Evolutionary conservation across 2,329 filamentous ascomycete genomes (phyloP).

Genomic region (Clarireedia paspali): DNA sequence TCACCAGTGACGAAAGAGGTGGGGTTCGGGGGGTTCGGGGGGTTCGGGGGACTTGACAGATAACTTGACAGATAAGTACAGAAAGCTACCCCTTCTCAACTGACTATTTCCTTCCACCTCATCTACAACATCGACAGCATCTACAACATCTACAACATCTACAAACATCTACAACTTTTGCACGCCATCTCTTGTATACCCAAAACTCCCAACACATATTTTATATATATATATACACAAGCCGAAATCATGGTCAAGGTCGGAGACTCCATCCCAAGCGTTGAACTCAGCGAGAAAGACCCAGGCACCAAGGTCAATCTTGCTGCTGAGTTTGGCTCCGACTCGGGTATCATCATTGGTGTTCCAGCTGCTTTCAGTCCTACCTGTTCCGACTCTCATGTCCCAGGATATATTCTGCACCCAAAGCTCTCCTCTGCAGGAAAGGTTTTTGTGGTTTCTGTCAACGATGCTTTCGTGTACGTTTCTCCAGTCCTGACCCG

Average conservation of each 20-base stretch:
- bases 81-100: neutral
- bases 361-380: slow-evolving; percentile 75
- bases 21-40: neutral
- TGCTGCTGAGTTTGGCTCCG: slow-evolving; percentile 57
- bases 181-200: neutral
- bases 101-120: neutral
- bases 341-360: slow-evolving; percentile 75
- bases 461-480: slow-evolving; percentile 93
- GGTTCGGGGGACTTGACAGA: neutral
- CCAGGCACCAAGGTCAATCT: slow-evolving; percentile 89
- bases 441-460: slow-evolving; percentile 79
- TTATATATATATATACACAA: neutral
- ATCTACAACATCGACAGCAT: neutral
- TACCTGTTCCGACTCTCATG: slow-evolving; percentile 59
- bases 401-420: slow-evolving; percentile 81
- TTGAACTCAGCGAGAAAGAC: slow-evolving; percentile 72
- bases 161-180: too few relatives aligned
- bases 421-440: slow-evolving; percentile 71
- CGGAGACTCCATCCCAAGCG: slow-evolving; percentile 70
- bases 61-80: neutral
- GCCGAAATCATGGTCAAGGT: slow-evolving; percentile 45
- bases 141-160: too few relatives aligned
- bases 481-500: slow-evolving; percentile 25
- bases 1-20: neutral
- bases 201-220: neutral